Conservation (phyloP, 257 asterid genomes). For the Rubia yunnanensis region DNA sequence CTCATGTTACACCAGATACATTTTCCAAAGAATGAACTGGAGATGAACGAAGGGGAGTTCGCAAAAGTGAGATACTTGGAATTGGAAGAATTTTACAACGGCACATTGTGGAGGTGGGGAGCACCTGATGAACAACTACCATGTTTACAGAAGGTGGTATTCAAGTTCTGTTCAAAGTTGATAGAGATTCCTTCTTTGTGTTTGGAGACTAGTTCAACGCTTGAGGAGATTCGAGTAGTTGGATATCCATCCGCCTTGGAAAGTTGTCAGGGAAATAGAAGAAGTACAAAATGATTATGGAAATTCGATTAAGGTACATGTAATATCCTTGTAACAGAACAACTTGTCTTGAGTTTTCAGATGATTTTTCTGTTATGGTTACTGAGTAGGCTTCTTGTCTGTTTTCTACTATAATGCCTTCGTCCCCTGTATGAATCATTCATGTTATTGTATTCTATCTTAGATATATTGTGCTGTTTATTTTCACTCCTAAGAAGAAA, state of each 20-base stretch:
- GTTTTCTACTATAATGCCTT: no score
- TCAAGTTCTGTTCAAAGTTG: neutral
- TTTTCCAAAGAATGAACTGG: neutral
- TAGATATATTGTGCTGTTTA: no score
- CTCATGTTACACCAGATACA: neutral
- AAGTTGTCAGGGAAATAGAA: neutral
- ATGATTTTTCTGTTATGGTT: neutral
- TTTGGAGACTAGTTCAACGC: neutral
- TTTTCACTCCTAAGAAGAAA: no score
- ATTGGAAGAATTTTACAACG: neutral
- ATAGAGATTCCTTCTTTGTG: conserved; percentile 2
- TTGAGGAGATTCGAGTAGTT: no score
- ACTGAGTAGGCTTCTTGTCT: neutral
- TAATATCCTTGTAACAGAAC: no score
- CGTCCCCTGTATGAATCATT: no score
- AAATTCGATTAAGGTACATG: no score
- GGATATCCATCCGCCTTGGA: no score
- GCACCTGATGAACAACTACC: neutral
- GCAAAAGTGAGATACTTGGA: conserved; percentile 6
- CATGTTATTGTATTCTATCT: neutral
- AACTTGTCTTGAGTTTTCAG: no score
- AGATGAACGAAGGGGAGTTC: neutral
- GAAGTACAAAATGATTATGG: neutral
- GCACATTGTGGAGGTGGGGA: neutral
- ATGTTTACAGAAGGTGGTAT: neutral